phyloP scores from a whole-genome alignment of 345 rosid genomes.

The Luvunga scandens region DNA sequence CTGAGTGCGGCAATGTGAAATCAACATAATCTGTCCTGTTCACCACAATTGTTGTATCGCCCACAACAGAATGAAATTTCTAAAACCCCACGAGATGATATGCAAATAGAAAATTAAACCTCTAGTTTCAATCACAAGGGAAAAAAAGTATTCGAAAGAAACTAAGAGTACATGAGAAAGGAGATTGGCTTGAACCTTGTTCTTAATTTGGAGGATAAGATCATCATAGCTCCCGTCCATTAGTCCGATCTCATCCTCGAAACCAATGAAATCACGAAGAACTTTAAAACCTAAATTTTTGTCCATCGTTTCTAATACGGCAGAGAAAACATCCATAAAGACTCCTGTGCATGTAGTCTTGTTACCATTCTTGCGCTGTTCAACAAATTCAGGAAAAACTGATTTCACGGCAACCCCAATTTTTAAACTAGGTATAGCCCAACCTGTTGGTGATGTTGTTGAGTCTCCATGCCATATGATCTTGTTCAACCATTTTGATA shows the following conservation, averaged over 20 bases:
- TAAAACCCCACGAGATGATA: too few relatives aligned
- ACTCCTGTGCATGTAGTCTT: conserved; percentile 16
- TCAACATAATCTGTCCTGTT: conserved; percentile 18
- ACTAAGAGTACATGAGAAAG: neutral
- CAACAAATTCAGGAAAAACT: conserved; percentile 36
- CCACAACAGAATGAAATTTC: conserved; percentile 26
- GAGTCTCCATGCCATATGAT: conserved; percentile 28
- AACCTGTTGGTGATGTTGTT: conserved; percentile 16
- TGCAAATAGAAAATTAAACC: neutral
- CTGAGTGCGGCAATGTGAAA: conserved; percentile 28
- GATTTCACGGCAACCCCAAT: conserved; percentile 30
- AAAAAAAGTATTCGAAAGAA: neutral
- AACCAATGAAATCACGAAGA: conserved; percentile 22
- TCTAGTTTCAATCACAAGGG: neutral
- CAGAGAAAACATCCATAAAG: conserved; percentile 36
- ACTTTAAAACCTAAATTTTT: conserved; percentile 18
- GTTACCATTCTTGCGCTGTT: conserved; percentile 16
- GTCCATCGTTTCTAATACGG: conserved; percentile 10
- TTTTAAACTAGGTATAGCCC: too few relatives aligned
- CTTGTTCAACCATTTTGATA: conserved; percentile 1
- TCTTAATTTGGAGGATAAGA: conserved; percentile 16
- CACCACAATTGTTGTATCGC: conserved; percentile 20
- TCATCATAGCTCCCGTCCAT: conserved; percentile 23
- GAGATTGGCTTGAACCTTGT: conserved; percentile 10
- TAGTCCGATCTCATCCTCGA: conserved; percentile 6